Conservation (phyloP, 345 rosid genomes). For the Eucalyptus marginata region DNA sequence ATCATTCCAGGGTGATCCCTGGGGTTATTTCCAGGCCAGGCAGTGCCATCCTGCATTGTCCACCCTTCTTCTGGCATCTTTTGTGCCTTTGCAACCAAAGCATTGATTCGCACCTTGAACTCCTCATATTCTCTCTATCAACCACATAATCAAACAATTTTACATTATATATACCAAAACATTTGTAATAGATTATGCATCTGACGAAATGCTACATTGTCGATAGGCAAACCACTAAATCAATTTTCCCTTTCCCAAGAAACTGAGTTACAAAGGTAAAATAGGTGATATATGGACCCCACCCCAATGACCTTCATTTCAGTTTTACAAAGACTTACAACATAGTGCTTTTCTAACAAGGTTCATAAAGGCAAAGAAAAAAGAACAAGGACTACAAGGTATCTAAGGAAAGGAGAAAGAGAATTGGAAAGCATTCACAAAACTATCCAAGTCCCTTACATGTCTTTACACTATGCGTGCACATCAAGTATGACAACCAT, state of each 20-base stretch:
- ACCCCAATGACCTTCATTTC: not conserved
- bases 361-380: not conserved
- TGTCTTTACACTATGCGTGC: not conserved
- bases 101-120: constrained; percentile 98
- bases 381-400: not conserved
- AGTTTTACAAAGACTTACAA: not conserved
- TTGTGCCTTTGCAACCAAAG: constrained; percentile 97
- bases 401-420: not conserved
- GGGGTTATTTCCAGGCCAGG: constrained; percentile 99
- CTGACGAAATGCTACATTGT: not conserved
- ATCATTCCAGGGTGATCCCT: constrained; percentile 99
- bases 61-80: constrained; percentile 99
- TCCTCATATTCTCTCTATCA: constrained; percentile 98
- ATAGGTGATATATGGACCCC: not conserved
- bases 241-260: not conserved
- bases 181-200: not conserved
- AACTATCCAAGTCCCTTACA: not conserved
- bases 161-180: not conserved
- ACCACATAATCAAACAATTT: not conserved
- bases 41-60: constrained; percentile 99
- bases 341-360: not conserved
- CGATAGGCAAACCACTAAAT: not conserved
- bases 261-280: not conserved
- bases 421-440: not conserved
- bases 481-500: not conserved